Evolutionary conservation across 805 yeast species (phyloP).

Genomic region (Tetrapisispora arboricola): DNA sequence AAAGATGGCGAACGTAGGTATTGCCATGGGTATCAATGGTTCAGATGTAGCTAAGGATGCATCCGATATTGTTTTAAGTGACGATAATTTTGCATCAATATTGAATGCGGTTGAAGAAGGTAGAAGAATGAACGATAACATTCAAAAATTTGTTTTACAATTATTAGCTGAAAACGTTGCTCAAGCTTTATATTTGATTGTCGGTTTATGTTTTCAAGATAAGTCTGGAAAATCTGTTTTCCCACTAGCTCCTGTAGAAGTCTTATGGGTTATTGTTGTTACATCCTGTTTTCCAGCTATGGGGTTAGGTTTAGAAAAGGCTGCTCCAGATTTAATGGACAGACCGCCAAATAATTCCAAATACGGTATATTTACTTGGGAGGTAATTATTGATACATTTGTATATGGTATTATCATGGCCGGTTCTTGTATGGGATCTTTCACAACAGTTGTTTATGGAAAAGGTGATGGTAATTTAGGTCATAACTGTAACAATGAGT

Average conservation of each 20-base stretch:
- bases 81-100: conserved; percentile 92
- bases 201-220: conserved; percentile 77
- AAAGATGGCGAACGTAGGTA: conserved; percentile 91
- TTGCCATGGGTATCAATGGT: conserved; percentile 87
- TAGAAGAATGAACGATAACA: conserved; percentile 89
- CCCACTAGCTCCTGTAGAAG: conserved; percentile 96
- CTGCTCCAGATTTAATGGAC: conserved; percentile 87
- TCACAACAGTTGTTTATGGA: conserved; percentile 58
- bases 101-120: conserved; percentile 93
- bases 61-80: conserved; percentile 92
- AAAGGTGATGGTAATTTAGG: conserved; percentile 60
- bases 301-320: conserved; percentile 93
- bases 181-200: conserved; percentile 69
- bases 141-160: conserved; percentile 90
- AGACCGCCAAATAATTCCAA: conserved; percentile 85
- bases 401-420: conserved; percentile 72
- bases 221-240: conserved; percentile 58
- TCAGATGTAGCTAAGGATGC: conserved; percentile 99
- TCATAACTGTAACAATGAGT: conserved; percentile 45
- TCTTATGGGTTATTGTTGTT: conserved; percentile 88
- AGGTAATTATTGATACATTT: conserved; percentile 58
- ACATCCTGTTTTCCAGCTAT: conserved; percentile 99
- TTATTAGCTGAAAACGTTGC: conserved; percentile 94
- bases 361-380: conserved; percentile 70
- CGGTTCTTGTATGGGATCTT: conserved; percentile 53